A percentile compares a stretch with the other conserved stretches of the same genome.
phyloP scores from a whole-genome alignment of 768 basidiomycete species.

The Suillus discolor region DNA sequence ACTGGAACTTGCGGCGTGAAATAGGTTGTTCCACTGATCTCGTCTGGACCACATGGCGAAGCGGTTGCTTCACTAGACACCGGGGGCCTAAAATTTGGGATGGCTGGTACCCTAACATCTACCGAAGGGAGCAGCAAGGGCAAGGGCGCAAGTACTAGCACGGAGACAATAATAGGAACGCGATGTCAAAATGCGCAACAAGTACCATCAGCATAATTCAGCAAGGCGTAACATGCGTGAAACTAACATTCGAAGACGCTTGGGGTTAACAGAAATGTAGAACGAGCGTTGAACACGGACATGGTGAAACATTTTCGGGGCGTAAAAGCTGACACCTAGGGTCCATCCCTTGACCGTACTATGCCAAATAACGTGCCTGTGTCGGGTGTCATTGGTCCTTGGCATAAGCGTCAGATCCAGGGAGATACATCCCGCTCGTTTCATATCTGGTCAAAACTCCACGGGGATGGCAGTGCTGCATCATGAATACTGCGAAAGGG shows the following conservation, averaged over 20 bases:
- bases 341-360: constrained; percentile 33
- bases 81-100: constrained; percentile 5
- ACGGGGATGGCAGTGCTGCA: constrained; percentile 1
- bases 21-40: constrained; percentile 34
- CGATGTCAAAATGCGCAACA: constrained; percentile 34
- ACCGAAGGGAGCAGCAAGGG: neutral
- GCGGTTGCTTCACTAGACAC: constrained; percentile 3
- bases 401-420: neutral
- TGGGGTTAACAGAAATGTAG: neutral
- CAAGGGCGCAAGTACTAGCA: constrained; percentile 5
- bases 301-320: constrained; percentile 30
- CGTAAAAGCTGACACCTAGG: constrained; percentile 34
- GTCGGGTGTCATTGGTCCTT: neutral
- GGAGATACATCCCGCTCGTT: neutral
- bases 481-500: constrained; percentile 21
- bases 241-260: constrained; percentile 2
- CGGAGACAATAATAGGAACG: constrained; percentile 24
- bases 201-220: constrained; percentile 27
- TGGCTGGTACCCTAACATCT: neutral
- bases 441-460: neutral
- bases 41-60: constrained; percentile 21
- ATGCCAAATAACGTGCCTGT: constrained; percentile 40
- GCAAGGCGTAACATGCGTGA: constrained; percentile 39
- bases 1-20: constrained; percentile 18
- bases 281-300: constrained; percentile 28